Evolutionary conservation across 1,284 basidiomycete genomes (phyloP).

Genomic region (Cronartium ribicola): DNA sequence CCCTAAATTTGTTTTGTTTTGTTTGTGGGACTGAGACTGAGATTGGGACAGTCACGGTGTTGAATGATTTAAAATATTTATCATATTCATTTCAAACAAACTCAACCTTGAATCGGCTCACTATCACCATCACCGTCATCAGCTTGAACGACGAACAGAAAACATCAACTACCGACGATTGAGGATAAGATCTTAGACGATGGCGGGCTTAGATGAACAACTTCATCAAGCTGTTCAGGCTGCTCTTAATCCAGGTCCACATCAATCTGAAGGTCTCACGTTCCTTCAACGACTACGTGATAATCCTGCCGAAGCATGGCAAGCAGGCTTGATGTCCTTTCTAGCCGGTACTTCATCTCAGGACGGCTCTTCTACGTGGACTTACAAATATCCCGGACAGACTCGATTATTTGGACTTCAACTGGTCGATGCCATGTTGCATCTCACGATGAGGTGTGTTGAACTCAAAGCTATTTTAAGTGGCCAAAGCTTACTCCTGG

Average conservation of each 20-base stretch:
- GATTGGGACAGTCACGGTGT: too few relatives aligned
- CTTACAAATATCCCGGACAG: constrained; percentile 30
- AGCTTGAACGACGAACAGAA: too few relatives aligned
- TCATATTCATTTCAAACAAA: too few relatives aligned
- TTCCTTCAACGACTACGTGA: constrained; percentile 30
- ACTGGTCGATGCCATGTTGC: constrained; percentile 38
- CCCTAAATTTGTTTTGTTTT: too few relatives aligned
- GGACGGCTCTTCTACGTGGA: background rate
- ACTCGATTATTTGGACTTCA: constrained; percentile 41
- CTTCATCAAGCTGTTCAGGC: constrained; percentile 41
- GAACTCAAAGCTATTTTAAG: background rate
- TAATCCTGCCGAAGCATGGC: constrained; percentile 34
- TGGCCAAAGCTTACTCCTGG: background rate
- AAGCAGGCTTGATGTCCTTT: constrained; percentile 35
- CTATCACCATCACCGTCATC: too few relatives aligned
- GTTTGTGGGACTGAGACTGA: too few relatives aligned
- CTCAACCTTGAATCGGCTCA: too few relatives aligned
- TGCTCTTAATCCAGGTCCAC: constrained; percentile 39
- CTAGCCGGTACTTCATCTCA: constrained; percentile 12
- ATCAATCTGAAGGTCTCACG: constrained; percentile 25
- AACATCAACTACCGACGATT: too few relatives aligned
- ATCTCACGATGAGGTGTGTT: constrained; percentile 19
- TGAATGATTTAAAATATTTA: too few relatives aligned
- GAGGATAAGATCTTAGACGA: too few relatives aligned
- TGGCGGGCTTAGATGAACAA: constrained; percentile 32